Conservation (phyloP, 2,329 filamentous ascomycete genomes). For the Sporothrix sp. region DNA sequence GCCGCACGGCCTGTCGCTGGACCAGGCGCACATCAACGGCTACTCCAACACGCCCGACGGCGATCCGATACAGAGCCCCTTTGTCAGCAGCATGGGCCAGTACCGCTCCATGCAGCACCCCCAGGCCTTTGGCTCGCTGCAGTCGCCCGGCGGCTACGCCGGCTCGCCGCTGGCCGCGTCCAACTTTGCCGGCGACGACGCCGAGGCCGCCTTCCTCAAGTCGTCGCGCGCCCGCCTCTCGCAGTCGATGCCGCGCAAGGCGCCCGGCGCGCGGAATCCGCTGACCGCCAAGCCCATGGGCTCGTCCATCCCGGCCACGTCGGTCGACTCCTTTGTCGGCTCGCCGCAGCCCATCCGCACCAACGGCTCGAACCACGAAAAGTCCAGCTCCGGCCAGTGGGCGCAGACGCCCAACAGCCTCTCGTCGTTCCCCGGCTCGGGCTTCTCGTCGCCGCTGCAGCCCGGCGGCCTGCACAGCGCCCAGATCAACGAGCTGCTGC, state of each 20-base stretch:
- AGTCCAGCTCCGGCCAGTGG: conserved; percentile 82
- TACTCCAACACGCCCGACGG: conserved; percentile 90
- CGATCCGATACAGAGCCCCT: conserved; percentile 85
- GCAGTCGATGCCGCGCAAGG: conserved; percentile 60
- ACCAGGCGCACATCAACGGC: conserved; percentile 61
- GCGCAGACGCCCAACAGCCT: conserved; percentile 76
- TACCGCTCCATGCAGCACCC: conserved; percentile 60
- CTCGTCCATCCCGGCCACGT: conserved; percentile 57
- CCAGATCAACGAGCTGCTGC: conserved; percentile 81
- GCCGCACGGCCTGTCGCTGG: conserved; percentile 54
- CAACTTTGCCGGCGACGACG: conserved; percentile 37
- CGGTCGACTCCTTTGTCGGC: conserved; percentile 58
- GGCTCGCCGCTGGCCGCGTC: conserved; percentile 40
- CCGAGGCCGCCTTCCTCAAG: conserved; percentile 46
- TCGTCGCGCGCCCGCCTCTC: conserved; percentile 46
- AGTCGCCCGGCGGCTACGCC: conserved; percentile 40
- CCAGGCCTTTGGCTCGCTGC: conserved; percentile 46
- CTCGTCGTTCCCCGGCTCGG: conserved; percentile 79
- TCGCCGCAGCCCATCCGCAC: conserved; percentile 65
- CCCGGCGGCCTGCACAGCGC: conserved; percentile 52
- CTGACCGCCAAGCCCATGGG: conserved; percentile 76
- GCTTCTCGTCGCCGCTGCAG: conserved; percentile 73
- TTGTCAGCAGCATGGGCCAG: conserved; percentile 65
- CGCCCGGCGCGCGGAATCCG: conserved; percentile 65
- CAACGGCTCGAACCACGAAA: conserved; percentile 58